Percentiles rank a stretch among this genome's conserved stretches.
phyloP scores from a whole-genome alignment of 257 asterid genomes.

The Fraxinus quadrangulata region DNA sequence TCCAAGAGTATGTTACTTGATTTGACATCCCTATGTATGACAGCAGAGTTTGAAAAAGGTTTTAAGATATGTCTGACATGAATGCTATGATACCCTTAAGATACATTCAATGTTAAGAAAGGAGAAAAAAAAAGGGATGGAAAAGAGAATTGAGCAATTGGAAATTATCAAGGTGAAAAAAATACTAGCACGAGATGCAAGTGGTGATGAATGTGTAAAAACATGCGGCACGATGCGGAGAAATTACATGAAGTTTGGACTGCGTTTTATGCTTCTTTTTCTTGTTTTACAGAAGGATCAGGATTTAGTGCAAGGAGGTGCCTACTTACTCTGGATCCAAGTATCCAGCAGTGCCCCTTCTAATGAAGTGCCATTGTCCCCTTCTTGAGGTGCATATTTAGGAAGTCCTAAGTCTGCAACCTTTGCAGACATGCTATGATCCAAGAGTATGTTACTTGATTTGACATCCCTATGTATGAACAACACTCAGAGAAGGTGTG shows the following conservation, averaged over 20 bases:
- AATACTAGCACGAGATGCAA: no score
- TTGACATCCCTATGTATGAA: slow-evolving; percentile 85
- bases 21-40: slow-evolving; percentile 84
- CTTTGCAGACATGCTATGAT: slow-evolving; percentile 86
- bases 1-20: slow-evolving; percentile 89
- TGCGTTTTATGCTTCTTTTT: no score
- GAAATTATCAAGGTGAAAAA: background rate
- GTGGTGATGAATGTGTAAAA: no score
- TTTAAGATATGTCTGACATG: slow-evolving; percentile 75
- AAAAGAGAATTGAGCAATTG: background rate
- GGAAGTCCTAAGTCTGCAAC: slow-evolving; percentile 85
- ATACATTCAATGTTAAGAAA: background rate
- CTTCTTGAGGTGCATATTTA: slow-evolving; percentile 89
- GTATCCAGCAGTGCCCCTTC: slow-evolving; percentile 88
- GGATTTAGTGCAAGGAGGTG: slow-evolving; percentile 7
- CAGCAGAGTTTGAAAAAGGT: slow-evolving; percentile 63
- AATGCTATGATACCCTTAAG: background rate
- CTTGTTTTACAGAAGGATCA: background rate
- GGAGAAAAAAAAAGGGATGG: background rate
- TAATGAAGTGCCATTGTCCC: slow-evolving; percentile 72
- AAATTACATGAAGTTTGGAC: no score
- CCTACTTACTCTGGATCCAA: slow-evolving; percentile 76
- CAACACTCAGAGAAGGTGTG: slow-evolving; percentile 73
- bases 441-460: slow-evolving; percentile 86
- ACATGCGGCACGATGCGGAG: no score